Evolutionary conservation across 495 filamentous ascomycete species (phyloP), one percentile per base, ranked within the genome.

Genomic region (Penicillium atrosanguineum): DNA sequence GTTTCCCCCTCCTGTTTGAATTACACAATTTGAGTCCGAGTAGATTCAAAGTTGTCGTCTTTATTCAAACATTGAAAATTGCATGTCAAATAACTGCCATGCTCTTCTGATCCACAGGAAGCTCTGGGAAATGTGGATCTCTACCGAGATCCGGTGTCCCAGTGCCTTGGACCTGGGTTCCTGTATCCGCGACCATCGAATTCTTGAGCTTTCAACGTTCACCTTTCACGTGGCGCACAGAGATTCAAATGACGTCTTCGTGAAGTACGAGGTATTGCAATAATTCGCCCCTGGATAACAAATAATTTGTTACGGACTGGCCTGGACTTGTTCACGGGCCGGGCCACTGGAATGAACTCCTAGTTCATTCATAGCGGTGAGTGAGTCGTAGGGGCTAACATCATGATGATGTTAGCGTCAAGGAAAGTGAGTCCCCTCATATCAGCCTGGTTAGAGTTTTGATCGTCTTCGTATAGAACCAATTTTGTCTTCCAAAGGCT

Each of bases 161-260:
- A 55, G 57, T 56, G 7, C 50, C 61, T 48, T 58, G 63, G 61
- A 20, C 37, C 41, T 52, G 61, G 57, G 55, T 52, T 58, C 46
- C 39, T 41, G 23, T 26, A 47, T 28, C 43, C 42, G 50, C 46
- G 37, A 41, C 40, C 46, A 44, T 37, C 28, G 46, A 62, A 59
- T 59, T 59, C 50, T 46, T 56, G 52, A 52, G 25, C 41, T 51
- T 51, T 41, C 29, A 8, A 46, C 25, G 26, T 55, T 63, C 60
- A 65, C 60, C 59, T 65, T 57, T 63, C 60, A 65, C 60, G 62
- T 65, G 62, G 62, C 49, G 38, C 44, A 40, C 4, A 47, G 46
- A 53, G 48, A n/a, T 54, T 55, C 26, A 12, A 9, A 40, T 55
- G 52, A 48, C 45, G 37, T 56, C 15, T 51, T 15, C n/a, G n/a